Conservation (phyloP, 176 grass and related monocot genomes). For the Metroxylon sagu region DNA sequence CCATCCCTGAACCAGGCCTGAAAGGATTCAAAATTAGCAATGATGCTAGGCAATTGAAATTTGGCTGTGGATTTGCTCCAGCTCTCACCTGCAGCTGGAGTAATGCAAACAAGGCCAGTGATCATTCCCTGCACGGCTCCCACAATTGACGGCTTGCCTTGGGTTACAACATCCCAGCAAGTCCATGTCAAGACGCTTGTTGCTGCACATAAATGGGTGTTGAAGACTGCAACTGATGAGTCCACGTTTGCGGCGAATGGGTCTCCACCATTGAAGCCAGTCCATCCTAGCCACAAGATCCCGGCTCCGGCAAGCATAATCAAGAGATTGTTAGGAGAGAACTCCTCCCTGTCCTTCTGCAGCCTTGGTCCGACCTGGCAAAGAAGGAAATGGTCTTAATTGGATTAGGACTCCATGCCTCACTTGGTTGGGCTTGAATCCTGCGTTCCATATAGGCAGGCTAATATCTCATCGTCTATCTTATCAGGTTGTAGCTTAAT, state of each 20-base stretch:
- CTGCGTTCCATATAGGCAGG: no score
- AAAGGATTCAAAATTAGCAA: not conserved
- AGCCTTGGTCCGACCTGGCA: conserved; percentile 61
- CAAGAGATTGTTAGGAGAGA: conserved; percentile 61
- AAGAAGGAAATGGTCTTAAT: no score
- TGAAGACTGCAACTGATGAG: conserved; percentile 54
- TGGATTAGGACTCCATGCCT: no score
- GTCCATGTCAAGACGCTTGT: conserved; percentile 72
- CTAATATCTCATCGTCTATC: no score
- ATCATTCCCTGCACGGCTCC: conserved; percentile 77
- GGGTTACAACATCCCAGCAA: conserved; percentile 66
- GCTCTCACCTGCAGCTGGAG: conserved; percentile 49
- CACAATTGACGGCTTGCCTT: conserved; percentile 66
- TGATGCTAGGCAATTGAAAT: no score
- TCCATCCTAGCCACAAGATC: conserved; percentile 76
- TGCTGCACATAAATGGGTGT: conserved; percentile 62
- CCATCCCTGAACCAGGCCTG: conserved; percentile 70
- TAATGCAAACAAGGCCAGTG: conserved; percentile 72
- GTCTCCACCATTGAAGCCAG: conserved; percentile 69
- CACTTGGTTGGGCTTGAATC: no score
- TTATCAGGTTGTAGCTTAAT: no score
- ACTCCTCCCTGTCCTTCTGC: conserved; percentile 56
- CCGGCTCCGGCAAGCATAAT: conserved; percentile 64
- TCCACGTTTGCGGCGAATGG: conserved; percentile 44
- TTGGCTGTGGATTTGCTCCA: no score